A percentile compares a stretch with the other conserved stretches of the same genome.
These are phyloP conservation scores for Kodamaea ohmeri DNA, from an alignment of 1,139 yeast genomes.

Conservation along the genomic window DNA sequence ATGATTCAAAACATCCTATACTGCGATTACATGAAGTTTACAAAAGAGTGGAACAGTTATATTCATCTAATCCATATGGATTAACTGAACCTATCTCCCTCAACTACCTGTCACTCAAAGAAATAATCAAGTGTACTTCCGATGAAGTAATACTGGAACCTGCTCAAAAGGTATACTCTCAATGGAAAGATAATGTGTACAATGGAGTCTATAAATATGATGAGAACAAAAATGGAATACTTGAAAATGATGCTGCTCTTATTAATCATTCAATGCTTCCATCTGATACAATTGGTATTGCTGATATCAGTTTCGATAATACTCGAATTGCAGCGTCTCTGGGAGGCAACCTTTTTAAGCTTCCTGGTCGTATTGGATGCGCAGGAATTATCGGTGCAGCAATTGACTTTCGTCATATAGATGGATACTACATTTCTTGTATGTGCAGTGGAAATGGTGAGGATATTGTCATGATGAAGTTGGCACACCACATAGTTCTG, in stretches of 20 bases:
- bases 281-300: slow-evolving; percentile 37
- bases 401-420: slow-evolving; percentile 23
- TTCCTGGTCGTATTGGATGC: slow-evolving; percentile 53
- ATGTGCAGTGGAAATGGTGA: slow-evolving; percentile 60
- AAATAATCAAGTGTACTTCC: neutral
- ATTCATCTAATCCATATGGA: slow-evolving; percentile 17
- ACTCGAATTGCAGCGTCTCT: slow-evolving; percentile 42
- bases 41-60: slow-evolving; percentile 16
- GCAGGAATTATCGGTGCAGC: slow-evolving; percentile 51
- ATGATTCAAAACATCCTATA: slow-evolving; percentile 23
- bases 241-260: neutral
- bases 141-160: slow-evolving; percentile 18
- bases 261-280: slow-evolving; percentile 13
- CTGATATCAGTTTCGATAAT: slow-evolving; percentile 13
- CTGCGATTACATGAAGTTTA: slow-evolving; percentile 21
- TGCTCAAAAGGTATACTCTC: slow-evolving; percentile 17
- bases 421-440: slow-evolving; percentile 27
- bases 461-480: slow-evolving; percentile 43
- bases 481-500: slow-evolving; percentile 32
- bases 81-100: slow-evolving; percentile 28
- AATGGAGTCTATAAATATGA: too few species aligned
- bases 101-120: slow-evolving; percentile 14
- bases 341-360: slow-evolving; percentile 52
- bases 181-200: slow-evolving; percentile 13
- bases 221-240: too few species aligned